phyloP scores from a whole-genome alignment of 2,329 filamentous ascomycete species.

The Basipetospora chlamydospora region DNA sequence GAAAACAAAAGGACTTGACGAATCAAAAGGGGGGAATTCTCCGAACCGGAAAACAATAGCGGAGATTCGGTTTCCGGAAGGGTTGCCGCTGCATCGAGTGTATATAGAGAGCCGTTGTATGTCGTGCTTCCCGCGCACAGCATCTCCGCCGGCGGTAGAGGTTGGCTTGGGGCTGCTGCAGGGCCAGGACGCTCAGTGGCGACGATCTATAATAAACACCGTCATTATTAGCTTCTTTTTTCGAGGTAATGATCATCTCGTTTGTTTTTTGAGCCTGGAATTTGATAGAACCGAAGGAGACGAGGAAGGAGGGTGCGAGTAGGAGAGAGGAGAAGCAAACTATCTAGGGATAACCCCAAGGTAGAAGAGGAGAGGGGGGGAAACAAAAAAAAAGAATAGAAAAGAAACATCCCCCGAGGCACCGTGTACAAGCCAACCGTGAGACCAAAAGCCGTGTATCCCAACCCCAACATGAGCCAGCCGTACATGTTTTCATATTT shows the following conservation, averaged over 20 bases:
- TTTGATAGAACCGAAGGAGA: too few relatives aligned
- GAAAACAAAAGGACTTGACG: too few relatives aligned
- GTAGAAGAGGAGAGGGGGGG: neutral
- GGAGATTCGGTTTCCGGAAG: too few relatives aligned
- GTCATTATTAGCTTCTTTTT: constrained; percentile 6
- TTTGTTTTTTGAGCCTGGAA: neutral
- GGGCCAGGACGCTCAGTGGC: constrained; percentile 7
- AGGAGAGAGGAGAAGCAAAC: neutral
- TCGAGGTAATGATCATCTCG: too few relatives aligned
- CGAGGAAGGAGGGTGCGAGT: neutral
- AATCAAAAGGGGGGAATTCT: too few relatives aligned
- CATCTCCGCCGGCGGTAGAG: too few relatives aligned
- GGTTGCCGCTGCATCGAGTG: too few relatives aligned
- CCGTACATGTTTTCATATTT: neutral
- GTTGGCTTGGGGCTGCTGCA: too few relatives aligned
- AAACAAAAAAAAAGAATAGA: neutral
- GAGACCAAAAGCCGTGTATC: neutral
- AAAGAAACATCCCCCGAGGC: neutral
- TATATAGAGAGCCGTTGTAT: too few relatives aligned
- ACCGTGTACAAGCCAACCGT: neutral
- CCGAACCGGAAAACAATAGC: too few relatives aligned
- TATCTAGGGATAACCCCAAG: neutral
- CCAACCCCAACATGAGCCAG: neutral
- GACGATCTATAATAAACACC: constrained; percentile 6
- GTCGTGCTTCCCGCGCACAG: too few relatives aligned